phyloP scores from a whole-genome alignment of 2,329 filamentous ascomycete species.

The Aspergillus sp. region DNA sequence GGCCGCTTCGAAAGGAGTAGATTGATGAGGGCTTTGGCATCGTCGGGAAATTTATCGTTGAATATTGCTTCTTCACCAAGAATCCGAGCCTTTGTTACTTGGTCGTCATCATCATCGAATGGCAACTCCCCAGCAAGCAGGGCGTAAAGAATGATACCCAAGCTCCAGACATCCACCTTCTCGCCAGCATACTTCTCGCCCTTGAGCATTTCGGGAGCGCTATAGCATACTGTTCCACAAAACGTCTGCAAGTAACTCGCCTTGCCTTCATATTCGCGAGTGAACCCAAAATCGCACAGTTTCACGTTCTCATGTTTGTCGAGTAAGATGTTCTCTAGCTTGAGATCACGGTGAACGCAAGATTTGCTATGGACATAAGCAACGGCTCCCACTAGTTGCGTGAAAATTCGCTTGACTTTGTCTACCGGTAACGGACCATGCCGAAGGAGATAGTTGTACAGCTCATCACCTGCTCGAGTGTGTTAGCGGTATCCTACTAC shows the following conservation, averaged over 20 bases:
- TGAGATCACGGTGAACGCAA: slow-evolving; percentile 94
- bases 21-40: slow-evolving; percentile 75
- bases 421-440: slow-evolving; percentile 79
- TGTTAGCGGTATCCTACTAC: slow-evolving; percentile 15
- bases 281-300: slow-evolving; percentile 96
- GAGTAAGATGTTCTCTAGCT: slow-evolving; percentile 92
- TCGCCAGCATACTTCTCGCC: slow-evolving; percentile 97
- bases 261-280: slow-evolving; percentile 93
- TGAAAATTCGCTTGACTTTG: slow-evolving; percentile 94
- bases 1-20: slow-evolving; percentile 87
- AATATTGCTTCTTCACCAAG: slow-evolving; percentile 82
- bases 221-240: slow-evolving; percentile 97
- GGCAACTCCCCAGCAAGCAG: slow-evolving; percentile 79
- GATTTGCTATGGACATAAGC: slow-evolving; percentile 92
- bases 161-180: slow-evolving; percentile 98
- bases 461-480: slow-evolving; percentile 72
- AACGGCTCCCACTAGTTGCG: slow-evolving; percentile 92
- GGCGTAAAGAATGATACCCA: slow-evolving; percentile 87
- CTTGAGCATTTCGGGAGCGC: slow-evolving; percentile 96
- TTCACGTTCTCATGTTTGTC: slow-evolving; percentile 98
- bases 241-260: slow-evolving; percentile 95
- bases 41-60: slow-evolving; percentile 74
- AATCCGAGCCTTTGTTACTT: slow-evolving; percentile 80
- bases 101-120: slow-evolving; percentile 95
- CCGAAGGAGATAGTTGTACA: slow-evolving; percentile 92